phyloP scores from a whole-genome alignment of 2,329 filamentous ascomycete genomes.

The Ceratocystis albifundus region DNA sequence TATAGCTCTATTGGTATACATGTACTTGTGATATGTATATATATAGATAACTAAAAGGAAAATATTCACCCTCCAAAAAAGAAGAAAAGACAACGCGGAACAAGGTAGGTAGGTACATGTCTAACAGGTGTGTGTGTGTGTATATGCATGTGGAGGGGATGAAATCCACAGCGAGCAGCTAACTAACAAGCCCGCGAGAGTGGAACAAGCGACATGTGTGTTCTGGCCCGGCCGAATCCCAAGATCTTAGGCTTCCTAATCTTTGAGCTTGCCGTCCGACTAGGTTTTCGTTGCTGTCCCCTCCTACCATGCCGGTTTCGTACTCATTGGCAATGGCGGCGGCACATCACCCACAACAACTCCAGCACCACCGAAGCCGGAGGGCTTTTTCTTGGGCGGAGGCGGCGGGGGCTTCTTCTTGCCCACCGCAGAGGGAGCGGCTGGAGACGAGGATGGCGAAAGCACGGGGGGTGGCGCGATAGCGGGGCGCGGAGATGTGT shows the following conservation, averaged over 20 bases:
- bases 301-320: slow-evolving; percentile 33
- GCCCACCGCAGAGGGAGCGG: slow-evolving; percentile 25
- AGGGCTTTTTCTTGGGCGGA: slow-evolving; percentile 43
- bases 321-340: slow-evolving; percentile 43
- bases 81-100: neutral
- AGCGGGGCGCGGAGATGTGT: neutral
- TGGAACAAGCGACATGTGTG: no score
- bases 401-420: slow-evolving; percentile 46
- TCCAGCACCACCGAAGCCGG: slow-evolving; percentile 25
- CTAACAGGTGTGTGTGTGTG: no score
- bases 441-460: neutral
- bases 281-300: neutral
- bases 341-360: slow-evolving; percentile 29
- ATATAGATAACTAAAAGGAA: neutral
- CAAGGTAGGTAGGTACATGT: no score
- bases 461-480: neutral
- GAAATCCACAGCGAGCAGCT: no score
- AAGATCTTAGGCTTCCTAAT: no score
- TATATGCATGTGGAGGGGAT: no score
- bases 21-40: neutral
- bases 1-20: slow-evolving; percentile 2
- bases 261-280: neutral
- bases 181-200: no score
- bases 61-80: neutral
- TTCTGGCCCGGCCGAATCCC: no score